Base-by-base conservation (phyloP, 176 grass and related monocot species). In the Pharus latifolius region DNA sequence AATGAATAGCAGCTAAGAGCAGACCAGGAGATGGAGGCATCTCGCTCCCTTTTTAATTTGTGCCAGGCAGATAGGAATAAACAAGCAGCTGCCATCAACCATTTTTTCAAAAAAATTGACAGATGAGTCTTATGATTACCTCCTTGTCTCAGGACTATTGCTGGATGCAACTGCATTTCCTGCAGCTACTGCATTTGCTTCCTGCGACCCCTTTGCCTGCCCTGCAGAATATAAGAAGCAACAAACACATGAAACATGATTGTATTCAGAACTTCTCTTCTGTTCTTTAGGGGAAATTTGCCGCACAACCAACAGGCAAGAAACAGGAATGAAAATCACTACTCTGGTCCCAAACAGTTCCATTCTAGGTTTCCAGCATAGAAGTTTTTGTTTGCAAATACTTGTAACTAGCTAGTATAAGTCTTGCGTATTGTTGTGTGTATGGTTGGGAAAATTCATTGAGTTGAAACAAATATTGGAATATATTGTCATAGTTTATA, bases 71-170 rank as follows among this genome's bases (percentile, higher is more conserved):
- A 79, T 52, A 78, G 33, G n/a, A 76, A 52, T 75, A 70, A 65
- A 80, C 22, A 85, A 76, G 55, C 63, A 56, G 52, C 35, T 47
- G 38, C 29, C 32, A 54, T 32, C 23, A 57, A 67, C 19, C 27
- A 60, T 22, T 53, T n/a, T 54, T 15, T 42, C n/a, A n/a, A n/a
- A 19, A 49, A 69, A 69, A 41, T 62, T 4, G 13, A 31, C 64
- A 67, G 56, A 54, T 63, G 55, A 75, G n/a, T 29, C 17, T 40
- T 47, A 74, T 78, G 62, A 78, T 74, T 55, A 30, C 31, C 46
- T 85, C 87, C 82, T 90, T 75, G 62, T 82, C 47, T 79, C 78
- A 70, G 67, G 72, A n/a, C n/a, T n/a, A n/a, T 52, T 78, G 82
- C 56, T 82, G 49, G 78, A 44, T 56, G 49, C 65, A 77, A 75